Base-by-base conservation (phyloP, 257 asterid species). In the Przewalskia tangutica region DNA sequence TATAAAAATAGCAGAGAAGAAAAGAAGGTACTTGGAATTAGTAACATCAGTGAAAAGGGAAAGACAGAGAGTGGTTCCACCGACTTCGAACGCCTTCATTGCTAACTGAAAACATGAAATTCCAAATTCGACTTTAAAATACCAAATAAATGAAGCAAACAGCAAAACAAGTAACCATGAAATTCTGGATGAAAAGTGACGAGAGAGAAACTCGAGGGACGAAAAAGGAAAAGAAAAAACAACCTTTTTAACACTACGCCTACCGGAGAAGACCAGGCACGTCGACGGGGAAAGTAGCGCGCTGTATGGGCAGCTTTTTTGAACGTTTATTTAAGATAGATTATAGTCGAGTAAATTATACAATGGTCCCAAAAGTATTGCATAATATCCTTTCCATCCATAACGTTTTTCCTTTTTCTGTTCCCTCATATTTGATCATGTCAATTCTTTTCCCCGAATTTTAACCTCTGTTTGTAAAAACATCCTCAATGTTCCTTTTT, bases 11-110 rank as follows among this genome's bases (percentile, higher is more conserved):
- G 4, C 78, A 27, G 65, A 60, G 32, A 16, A 82, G 44, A 77
- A 66, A 18, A 10, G 46, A 66, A 34, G 85, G 53, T 91, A 95
- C 99, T 89, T 94, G 83, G 99, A 91, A 87, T 95, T 95, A 89
- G 97, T 75, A 82, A 95, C 98, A 18, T 91, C 94, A 59, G 81
- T 64, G 91, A 91, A 95, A 80, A 95, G 98, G 81, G 93, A 92
- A 80, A 95, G 91, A 81, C 89, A 86, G 83, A 95, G 89, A 5
- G 90, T 82, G 81, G 84, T 79, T 38, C 97, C 98, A 48, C 86
- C 88, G 34, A 91, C 89, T 32, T 91, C 92, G 80, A 94, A 94
- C 59, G 77, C 85, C 90, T 94, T 93, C 99, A 95, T 95, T 11
- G 77, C 76, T 68, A 17, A 54, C 84, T 55, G 84, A 77, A 77